phyloP scores from a whole-genome alignment of 208 protist species.

The Perkinsela sp. region DNA sequence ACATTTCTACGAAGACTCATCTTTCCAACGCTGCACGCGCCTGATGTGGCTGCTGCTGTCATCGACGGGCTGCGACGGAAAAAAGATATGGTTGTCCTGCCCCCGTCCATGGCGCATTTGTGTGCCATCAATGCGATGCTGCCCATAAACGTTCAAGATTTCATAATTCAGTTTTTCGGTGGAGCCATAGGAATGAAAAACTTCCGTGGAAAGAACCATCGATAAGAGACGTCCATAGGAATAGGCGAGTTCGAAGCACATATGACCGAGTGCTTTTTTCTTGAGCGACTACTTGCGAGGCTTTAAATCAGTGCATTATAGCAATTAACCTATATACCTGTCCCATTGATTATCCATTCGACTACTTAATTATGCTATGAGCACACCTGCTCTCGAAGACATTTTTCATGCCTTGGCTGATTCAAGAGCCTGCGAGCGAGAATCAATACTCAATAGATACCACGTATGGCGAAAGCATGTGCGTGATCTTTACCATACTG shows the following conservation, averaged over 20 bases:
- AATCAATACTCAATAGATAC: constrained; percentile 14
- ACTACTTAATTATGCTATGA: too few species aligned
- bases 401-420: too few species aligned
- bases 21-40: background rate
- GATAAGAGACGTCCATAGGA: too few species aligned
- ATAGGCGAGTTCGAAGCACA: too few species aligned
- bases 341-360: too few species aligned
- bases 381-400: too few species aligned
- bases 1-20: background rate
- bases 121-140: background rate
- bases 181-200: background rate
- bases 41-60: background rate
- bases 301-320: too few species aligned
- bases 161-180: background rate
- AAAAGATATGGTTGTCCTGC: background rate
- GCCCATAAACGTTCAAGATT: background rate
- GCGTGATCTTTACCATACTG: constrained; percentile 41
- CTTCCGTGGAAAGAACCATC: too few species aligned
- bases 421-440: too few species aligned
- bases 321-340: too few species aligned
- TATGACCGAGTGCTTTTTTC: too few species aligned
- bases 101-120: background rate
- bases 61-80: background rate
- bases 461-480: constrained; percentile 59
- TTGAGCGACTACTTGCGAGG: too few species aligned